Evolutionary conservation across 306 rosid genomes (phyloP).

Genomic region (Quercus dentata): DNA sequence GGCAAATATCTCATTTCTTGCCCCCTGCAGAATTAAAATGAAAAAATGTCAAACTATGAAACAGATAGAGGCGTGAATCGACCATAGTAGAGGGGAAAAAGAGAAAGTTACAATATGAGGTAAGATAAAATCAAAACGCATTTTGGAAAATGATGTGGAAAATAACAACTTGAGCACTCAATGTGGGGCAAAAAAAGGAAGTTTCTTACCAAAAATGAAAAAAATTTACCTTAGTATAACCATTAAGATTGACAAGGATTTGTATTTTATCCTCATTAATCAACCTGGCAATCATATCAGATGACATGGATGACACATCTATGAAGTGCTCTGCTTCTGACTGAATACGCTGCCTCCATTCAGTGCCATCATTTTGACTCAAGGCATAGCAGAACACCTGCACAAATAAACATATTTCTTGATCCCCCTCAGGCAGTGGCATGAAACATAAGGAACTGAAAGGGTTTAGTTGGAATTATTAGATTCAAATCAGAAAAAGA

Average conservation of each 20-base stretch:
- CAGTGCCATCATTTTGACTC: slow-evolving; percentile 91
- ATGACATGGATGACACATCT: slow-evolving; percentile 89
- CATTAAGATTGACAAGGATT: slow-evolving; percentile 87
- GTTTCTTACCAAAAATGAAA: neutral
- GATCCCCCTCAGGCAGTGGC: no score
- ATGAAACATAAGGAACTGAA: neutral
- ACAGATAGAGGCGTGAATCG: neutral
- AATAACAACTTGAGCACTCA: neutral
- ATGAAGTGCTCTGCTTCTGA: slow-evolving; percentile 88
- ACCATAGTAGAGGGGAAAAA: neutral
- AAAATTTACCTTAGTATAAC: slow-evolving; percentile 82
- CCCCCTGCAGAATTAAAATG: slow-evolving; percentile 59
- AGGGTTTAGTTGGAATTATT: neutral
- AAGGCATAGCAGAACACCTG: slow-evolving; percentile 96
- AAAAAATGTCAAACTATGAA: slow-evolving; percentile 1
- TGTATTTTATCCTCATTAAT: slow-evolving; percentile 84
- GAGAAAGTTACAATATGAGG: neutral
- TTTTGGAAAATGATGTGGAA: neutral
- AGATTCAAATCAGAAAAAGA: neutral
- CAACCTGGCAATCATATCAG: slow-evolving; percentile 88
- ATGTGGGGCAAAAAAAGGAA: neutral
- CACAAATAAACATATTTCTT: slow-evolving; percentile 4
- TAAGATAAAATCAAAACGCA: neutral
- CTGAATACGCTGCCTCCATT: slow-evolving; percentile 92
- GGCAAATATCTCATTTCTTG: slow-evolving; percentile 93